Evolutionary conservation across 257 asterid genomes (phyloP).

Genomic region (Hygrophila difformis): DNA sequence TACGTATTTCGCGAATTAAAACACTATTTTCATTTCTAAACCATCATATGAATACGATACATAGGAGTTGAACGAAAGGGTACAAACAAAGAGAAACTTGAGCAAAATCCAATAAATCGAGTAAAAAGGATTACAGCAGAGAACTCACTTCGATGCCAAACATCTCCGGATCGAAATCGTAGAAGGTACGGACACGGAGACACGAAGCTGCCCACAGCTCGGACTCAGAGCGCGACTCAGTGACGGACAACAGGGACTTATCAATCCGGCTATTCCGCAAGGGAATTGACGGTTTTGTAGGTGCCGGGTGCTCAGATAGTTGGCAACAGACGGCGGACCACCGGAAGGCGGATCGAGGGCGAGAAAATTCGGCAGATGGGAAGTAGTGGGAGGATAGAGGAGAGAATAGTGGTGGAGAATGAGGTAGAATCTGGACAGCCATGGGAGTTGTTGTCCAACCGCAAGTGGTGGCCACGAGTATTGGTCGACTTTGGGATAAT

Average conservation of each 20-base stretch:
- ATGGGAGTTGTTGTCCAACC: constrained; percentile 22
- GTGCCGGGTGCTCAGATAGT: constrained; percentile 29
- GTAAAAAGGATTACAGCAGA: constrained; percentile 1
- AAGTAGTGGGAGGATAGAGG: constrained; percentile 10
- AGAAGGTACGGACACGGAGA: constrained; percentile 83
- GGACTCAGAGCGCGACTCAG: constrained; percentile 41
- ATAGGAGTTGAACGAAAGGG: background rate
- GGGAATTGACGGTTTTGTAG: constrained; percentile 20
- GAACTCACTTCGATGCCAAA: constrained; percentile 72
- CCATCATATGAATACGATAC: too few relatives aligned
- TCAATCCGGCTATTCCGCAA: constrained; percentile 21
- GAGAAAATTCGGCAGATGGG: constrained; percentile 3
- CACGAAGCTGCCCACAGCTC: constrained; percentile 73
- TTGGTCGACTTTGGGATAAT: constrained; percentile 6
- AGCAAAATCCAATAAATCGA: too few relatives aligned
- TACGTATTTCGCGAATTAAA: too few relatives aligned
- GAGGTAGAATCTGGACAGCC: constrained; percentile 25
- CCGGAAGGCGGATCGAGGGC: constrained; percentile 13
- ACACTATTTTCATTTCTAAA: too few relatives aligned
- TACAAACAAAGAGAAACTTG: too few relatives aligned
- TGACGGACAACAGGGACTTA: constrained; percentile 37
- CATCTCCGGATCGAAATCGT: constrained; percentile 36
- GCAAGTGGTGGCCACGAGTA: too few relatives aligned
- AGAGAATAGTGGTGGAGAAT: constrained; percentile 20
- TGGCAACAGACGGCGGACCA: constrained; percentile 28